phyloP scores from a whole-genome alignment of 345 rosid species.

The Viola odorata region DNA sequence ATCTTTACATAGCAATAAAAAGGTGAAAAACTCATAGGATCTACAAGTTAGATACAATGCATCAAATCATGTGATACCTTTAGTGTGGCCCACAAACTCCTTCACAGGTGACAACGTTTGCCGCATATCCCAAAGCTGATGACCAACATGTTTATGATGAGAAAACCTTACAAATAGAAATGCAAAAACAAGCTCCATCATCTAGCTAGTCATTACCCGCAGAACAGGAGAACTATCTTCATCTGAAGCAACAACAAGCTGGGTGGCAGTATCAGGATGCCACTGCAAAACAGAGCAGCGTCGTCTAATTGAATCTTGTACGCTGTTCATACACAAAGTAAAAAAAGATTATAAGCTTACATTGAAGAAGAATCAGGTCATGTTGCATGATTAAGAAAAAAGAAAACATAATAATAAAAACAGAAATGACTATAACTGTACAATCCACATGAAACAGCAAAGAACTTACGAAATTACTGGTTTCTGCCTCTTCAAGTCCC shows the following conservation, averaged over 20 bases:
- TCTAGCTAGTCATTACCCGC: conserved; percentile 43
- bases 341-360: no score
- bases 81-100: conserved; percentile 88
- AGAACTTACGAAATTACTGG: conserved; percentile 77
- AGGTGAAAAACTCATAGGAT: no score
- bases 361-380: background rate
- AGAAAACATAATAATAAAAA: background rate
- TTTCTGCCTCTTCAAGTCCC: conserved; percentile 98
- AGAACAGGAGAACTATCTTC: conserved; percentile 79
- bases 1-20: no score
- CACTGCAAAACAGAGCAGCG: conserved; percentile 98
- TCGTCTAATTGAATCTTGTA: conserved; percentile 83
- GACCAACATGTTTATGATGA: conserved; percentile 14
- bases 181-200: background rate
- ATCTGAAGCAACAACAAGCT: conserved; percentile 96
- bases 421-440: background rate
- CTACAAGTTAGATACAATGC: background rate
- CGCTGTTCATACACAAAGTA: conserved; percentile 42
- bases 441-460: background rate
- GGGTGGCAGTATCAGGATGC: conserved; percentile 98
- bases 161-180: background rate
- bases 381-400: conserved; percentile 12
- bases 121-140: conserved; percentile 99
- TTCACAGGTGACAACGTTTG: conserved; percentile 80
- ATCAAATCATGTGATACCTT: conserved; percentile 48